Evolutionary conservation across 1,139 yeast genomes (phyloP).

Genomic region (Debaryomycetaceae sp.): DNA sequence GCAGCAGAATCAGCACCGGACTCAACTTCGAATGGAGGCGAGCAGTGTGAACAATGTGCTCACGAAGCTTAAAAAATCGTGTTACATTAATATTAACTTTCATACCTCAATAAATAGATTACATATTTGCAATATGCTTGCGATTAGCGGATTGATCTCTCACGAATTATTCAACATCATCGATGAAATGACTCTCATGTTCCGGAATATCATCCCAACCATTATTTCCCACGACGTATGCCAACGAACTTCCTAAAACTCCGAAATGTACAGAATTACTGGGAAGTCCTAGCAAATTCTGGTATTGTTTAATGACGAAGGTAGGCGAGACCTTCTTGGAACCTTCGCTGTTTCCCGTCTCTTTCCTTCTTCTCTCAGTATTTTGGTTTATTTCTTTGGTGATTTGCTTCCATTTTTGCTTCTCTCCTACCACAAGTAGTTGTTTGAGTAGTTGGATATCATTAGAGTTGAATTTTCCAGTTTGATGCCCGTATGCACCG

Average conservation of each 20-base stretch:
- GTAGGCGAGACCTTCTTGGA: constrained; percentile 42
- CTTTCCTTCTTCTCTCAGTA: constrained; percentile 12
- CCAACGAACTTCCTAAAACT: constrained; percentile 37
- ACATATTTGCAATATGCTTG: background rate
- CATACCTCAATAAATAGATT: background rate
- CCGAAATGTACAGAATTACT: constrained; percentile 39
- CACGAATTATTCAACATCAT: constrained; percentile 7
- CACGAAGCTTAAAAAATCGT: background rate
- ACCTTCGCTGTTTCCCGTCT: constrained; percentile 7
- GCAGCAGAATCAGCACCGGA: background rate
- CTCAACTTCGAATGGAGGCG: background rate
- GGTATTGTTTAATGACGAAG: constrained; percentile 44
- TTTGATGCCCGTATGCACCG: background rate
- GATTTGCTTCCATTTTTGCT: constrained; percentile 46
- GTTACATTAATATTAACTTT: background rate
- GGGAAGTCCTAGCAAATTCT: constrained; percentile 39
- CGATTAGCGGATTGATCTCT: background rate
- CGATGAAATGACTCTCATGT: constrained; percentile 11
- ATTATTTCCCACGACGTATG: constrained; percentile 34
- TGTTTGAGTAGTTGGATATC: constrained; percentile 40
- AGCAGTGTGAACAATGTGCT: background rate
- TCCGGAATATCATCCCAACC: constrained; percentile 39
- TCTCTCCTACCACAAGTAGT: constrained; percentile 39
- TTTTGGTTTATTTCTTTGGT: constrained; percentile 40
- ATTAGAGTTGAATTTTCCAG: constrained; percentile 28